Evolutionary conservation across 345 rosid genomes (phyloP), one percentile per base, ranked within the genome.

Genomic region (Limnanthes douglasii): DNA sequence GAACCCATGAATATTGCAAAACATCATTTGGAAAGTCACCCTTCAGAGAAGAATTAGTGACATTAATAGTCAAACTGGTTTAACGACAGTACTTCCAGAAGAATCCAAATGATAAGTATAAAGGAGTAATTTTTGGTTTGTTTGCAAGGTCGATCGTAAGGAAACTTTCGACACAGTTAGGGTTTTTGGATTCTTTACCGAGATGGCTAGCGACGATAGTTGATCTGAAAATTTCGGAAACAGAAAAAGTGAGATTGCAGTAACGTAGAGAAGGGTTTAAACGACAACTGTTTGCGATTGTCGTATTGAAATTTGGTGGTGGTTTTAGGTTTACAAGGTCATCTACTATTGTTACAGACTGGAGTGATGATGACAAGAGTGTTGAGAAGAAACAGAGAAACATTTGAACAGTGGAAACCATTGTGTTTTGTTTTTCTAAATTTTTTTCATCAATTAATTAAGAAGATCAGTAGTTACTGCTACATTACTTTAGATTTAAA

Each of bases 31-130:
- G 83, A 21, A 80, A 75, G 26, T 14, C 57, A 3, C 58, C 57
- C 35, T 42, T 61, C 4, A 80, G 47, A 20, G 82, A 72, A 43
- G 54, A 70, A 39, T 75, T 75, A 1, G 77, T 65, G 8, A 80
- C 41, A 29, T 75, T 67, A 41, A 80, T 59, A 23, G 74, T 64
- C 0, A 59, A 10, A 9, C 75, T 60, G 34, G 59, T 59, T 6
- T 59, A 18, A 43, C 86, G 93, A 43, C 83, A 80, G 17, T 65
- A 80, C 35, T 65, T 75, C 83, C 93, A 75, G 45, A 75, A 80
- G 64, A 80, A 80, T 31, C 48, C 63, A 40, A 69, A 80, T 5
- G 93, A 75, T 37, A 80, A 52, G 49, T 75, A 80, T 7, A 80
- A 70, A 0, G 83, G 72, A 0, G 76, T 56, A 34, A 73, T 65